Evolutionary conservation across 495 filamentous ascomycete species (phyloP).

Genomic region (Aspergillus ellipticus): DNA sequence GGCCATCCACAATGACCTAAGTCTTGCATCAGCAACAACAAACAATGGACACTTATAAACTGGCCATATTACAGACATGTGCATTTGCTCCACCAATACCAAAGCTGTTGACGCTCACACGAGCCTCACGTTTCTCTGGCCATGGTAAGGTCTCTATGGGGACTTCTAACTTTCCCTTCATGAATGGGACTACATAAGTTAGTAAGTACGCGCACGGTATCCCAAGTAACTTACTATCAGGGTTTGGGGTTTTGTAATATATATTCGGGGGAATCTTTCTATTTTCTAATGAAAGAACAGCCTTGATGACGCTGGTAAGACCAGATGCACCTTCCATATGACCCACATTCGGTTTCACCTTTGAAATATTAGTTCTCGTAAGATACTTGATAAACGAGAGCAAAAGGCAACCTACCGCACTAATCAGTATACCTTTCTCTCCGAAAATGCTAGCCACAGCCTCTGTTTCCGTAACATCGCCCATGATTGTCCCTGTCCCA

Average conservation of each 20-base stretch:
- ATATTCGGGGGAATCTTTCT: conserved; percentile 33
- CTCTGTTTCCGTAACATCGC: conserved; percentile 26
- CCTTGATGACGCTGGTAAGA: conserved; percentile 34
- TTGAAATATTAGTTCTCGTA: neutral
- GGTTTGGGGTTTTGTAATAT: conserved; percentile 28
- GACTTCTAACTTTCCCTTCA: conserved; percentile 20
- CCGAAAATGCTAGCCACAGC: conserved; percentile 22
- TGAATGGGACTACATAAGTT: conserved; percentile 27
- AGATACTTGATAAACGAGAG: neutral
- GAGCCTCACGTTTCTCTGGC: conserved; percentile 19
- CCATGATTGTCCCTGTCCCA: conserved; percentile 47
- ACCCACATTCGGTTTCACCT: conserved; percentile 36
- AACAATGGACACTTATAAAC: neutral
- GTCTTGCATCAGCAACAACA: neutral
- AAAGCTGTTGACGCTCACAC: conserved; percentile 33
- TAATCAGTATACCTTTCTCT: conserved; percentile 16
- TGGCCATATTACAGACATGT: conserved; percentile 1
- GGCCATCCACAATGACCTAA: neutral
- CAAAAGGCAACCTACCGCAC: conserved; percentile 11
- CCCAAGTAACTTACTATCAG: conserved; percentile 12
- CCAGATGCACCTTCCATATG: conserved; percentile 38
- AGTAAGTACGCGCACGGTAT: neutral
- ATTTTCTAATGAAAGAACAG: conserved; percentile 29
- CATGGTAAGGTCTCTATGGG: conserved; percentile 23
- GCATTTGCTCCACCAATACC: conserved; percentile 25